phyloP scores from a whole-genome alignment of 2,329 filamentous ascomycete genomes.

The Aspergillus melleus region DNA sequence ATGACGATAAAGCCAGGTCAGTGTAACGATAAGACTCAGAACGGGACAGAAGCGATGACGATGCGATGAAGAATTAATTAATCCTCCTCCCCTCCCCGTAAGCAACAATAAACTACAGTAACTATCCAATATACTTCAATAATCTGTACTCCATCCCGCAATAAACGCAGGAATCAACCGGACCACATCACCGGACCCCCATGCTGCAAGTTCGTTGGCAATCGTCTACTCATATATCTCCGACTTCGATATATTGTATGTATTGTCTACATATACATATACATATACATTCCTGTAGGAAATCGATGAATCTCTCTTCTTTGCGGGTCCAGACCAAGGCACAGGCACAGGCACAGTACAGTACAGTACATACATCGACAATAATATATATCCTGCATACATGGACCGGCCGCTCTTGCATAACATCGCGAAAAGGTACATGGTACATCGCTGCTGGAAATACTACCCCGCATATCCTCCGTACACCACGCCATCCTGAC shows the following conservation, averaged over 20 bases:
- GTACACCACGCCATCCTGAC: slow-evolving; percentile 1
- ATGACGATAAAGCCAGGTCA: background rate
- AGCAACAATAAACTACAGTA: background rate
- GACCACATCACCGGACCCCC: background rate
- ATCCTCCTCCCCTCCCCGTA: too few relatives aligned
- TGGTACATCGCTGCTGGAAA: background rate
- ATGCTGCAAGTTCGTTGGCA: background rate
- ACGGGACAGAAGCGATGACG: background rate
- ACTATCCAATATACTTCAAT: background rate
- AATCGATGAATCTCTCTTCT: too few relatives aligned
- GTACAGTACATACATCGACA: too few relatives aligned
- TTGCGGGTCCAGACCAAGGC: too few relatives aligned
- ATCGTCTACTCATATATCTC: background rate
- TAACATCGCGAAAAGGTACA: background rate
- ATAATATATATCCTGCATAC: background rate
- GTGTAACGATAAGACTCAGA: background rate
- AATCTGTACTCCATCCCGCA: background rate
- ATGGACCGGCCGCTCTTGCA: background rate
- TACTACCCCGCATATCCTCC: background rate
- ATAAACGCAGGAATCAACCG: background rate
- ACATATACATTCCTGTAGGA: too few relatives aligned
- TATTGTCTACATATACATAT: too few relatives aligned
- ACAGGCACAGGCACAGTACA: too few relatives aligned
- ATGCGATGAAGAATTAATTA: background rate
- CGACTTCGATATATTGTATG: background rate